phyloP scores from a whole-genome alignment of 1,284 basidiomycete species.

The Rhodotorula sp. region DNA sequence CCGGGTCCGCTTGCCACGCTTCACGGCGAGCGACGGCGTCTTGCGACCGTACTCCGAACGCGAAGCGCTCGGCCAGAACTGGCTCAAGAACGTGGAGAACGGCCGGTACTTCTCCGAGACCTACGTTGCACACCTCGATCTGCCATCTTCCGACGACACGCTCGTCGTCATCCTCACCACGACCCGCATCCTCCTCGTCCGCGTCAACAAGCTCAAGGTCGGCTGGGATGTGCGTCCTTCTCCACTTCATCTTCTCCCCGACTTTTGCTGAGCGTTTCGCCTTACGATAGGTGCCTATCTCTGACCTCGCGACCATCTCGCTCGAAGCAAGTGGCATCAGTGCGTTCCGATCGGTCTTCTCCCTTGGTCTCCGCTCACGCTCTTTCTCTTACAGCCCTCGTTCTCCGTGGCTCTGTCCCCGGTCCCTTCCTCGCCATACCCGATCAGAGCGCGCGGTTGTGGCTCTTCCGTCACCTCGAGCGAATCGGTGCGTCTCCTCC shows the following conservation, averaged over 20 bases:
- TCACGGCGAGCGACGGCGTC: slow-evolving; percentile 80
- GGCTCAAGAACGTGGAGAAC: slow-evolving; percentile 88
- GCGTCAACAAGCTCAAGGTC: slow-evolving; percentile 77
- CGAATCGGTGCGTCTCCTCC: slow-evolving; percentile 14
- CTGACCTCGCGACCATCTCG: slow-evolving; percentile 80
- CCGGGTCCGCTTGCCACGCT: slow-evolving; percentile 82
- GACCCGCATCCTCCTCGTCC: slow-evolving; percentile 75
- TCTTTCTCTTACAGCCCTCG: slow-evolving; percentile 60
- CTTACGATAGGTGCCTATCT: slow-evolving; percentile 58
- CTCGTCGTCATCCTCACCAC: slow-evolving; percentile 80
- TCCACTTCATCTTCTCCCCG: slow-evolving; percentile 47
- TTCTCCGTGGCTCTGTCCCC: slow-evolving; percentile 57
- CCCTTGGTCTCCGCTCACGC: slow-evolving; percentile 61
- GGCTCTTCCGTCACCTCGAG: slow-evolving; percentile 60
- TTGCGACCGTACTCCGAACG: slow-evolving; percentile 78
- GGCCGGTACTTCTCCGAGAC: slow-evolving; percentile 78
- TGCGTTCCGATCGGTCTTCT: slow-evolving; percentile 51
- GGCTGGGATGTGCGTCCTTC: slow-evolving; percentile 70
- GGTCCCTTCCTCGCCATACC: slow-evolving; percentile 59
- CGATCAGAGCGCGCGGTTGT: slow-evolving; percentile 56
- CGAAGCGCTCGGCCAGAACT: slow-evolving; percentile 91
- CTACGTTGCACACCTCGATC: slow-evolving; percentile 82
- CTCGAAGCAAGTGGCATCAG: slow-evolving; percentile 81
- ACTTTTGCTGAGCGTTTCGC: not conserved
- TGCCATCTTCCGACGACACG: slow-evolving; percentile 56